Percentiles rank a stretch among this genome's conserved stretches.
Conservation (phyloP, 148 eudicot genomes). For the Spergularia marina region DNA sequence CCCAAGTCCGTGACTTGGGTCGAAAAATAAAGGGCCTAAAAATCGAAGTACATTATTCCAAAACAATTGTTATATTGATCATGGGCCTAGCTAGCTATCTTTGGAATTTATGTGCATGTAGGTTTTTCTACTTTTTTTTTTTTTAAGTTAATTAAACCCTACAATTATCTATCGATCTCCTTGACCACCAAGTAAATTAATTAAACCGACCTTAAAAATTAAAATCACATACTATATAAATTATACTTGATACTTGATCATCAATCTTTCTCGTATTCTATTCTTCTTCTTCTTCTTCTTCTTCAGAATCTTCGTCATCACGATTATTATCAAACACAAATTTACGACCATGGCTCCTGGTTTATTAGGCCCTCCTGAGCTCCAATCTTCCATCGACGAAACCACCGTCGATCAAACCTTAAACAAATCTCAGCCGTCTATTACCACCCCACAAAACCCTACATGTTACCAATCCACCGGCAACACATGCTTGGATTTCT, state of each 20-base stretch:
- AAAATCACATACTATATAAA: neutral
- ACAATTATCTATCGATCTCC: neutral
- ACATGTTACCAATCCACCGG: neutral
- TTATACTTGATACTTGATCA: no score
- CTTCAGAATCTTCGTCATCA: neutral
- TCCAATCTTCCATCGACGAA: neutral
- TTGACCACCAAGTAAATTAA: conserved; percentile 1
- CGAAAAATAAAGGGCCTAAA: no score
- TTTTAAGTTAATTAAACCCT: no score
- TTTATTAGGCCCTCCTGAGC: conserved; percentile 21
- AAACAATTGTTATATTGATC: no score
- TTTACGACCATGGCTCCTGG: conserved; percentile 3
- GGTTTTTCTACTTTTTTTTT: no score
- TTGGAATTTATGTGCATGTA: no score
- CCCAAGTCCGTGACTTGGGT: no score
- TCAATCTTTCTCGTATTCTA: neutral
- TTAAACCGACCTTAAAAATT: neutral
- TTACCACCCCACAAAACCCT: neutral
- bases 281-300: neutral
- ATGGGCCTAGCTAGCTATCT: no score
- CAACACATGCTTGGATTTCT: conserved; percentile 27
- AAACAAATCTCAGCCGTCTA: conserved; percentile 11
- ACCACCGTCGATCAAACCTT: neutral
- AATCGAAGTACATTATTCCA: no score
- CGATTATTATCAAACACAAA: neutral